Evolutionary conservation across 2,329 filamentous ascomycete genomes (phyloP).

Genomic region (Trichophyton benhamiae): DNA sequence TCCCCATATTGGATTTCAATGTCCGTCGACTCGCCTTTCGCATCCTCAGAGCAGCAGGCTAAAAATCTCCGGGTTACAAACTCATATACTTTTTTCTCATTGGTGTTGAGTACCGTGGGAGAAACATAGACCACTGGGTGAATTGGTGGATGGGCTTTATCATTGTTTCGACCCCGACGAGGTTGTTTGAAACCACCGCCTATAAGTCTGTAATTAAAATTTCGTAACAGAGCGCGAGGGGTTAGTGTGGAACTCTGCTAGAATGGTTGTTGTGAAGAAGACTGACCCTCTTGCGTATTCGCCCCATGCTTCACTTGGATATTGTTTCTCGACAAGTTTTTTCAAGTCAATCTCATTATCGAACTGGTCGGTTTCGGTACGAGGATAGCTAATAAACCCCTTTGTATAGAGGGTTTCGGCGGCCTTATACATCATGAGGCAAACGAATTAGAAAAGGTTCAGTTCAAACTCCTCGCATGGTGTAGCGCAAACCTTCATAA

Average conservation of each 20-base stretch:
- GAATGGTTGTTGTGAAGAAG: background rate
- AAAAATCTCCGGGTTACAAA: conserved; percentile 86
- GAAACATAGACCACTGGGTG: conserved; percentile 82
- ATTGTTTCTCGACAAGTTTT: conserved; percentile 71
- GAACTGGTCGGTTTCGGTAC: conserved; percentile 94
- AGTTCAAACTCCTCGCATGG: background rate
- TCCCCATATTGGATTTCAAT: conserved; percentile 73
- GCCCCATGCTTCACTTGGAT: conserved; percentile 64
- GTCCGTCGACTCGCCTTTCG: conserved; percentile 72
- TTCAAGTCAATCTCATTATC: conserved; percentile 78
- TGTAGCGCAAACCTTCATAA: conserved; percentile 57
- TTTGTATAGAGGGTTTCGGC: conserved; percentile 84
- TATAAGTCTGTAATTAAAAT: conserved; percentile 40
- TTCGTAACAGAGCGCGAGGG: background rate
- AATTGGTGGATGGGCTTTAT: conserved; percentile 94
- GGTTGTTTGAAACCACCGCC: conserved; percentile 70
- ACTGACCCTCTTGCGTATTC: conserved; percentile 55
- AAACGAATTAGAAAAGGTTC: background rate
- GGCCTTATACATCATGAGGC: conserved; percentile 22
- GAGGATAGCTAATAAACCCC: conserved; percentile 93
- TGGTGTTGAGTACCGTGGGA: conserved; percentile 45
- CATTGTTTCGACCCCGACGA: conserved; percentile 73
- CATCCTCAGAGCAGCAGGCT: conserved; percentile 91
- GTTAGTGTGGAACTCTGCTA: background rate
- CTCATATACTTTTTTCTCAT: conserved; percentile 73